Base-by-base conservation (phyloP, 2,329 filamentous ascomycete species). In the Cephalotrichum gorgonifer region DNA sequence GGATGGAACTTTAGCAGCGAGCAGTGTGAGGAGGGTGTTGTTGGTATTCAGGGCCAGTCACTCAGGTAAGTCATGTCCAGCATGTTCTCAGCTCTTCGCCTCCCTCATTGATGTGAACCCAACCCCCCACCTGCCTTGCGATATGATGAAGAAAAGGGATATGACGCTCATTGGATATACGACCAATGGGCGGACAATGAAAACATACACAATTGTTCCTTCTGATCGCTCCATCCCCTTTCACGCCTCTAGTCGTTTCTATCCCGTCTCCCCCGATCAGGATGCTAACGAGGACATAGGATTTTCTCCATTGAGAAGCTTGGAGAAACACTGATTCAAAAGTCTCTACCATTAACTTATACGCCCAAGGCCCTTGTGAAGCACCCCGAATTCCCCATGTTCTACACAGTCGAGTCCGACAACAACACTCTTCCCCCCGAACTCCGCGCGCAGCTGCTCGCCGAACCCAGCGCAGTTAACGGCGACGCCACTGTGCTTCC, bases 1-100 rank as follows among this genome's bases (percentile, higher is more conserved):
- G 90, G 87, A 3, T 95, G 90, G 85, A 95, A 93, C 58, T 97
- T 98, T 62, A 91, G 87, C 64, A 95, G 90, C 61, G 88, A 95
- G 62, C 87, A 95, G 64, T 95, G 90, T 59, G 82, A 86, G 41
- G 87, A 96, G 67, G 90, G 90, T 50, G 91, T 96, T 74, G 91
- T 96, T 48, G 90, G 89, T 52, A 91, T 96, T 53, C 87, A 94
- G 67, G 88, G 83, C 44, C 86, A 91, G 64, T 93, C 88, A 62
- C 67, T 95, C 56, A 79, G 88, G 89, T 95, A 81, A 65, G 68
- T 69, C 50, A 33, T 30, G n/a, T 26, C 23, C 20, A 15, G 2
- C 33, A 23, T 42, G 17, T 44, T 53, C 49, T 55, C 51, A 53
- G 52, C 14, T 62, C 62, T 64, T 60, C 61, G 58, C 57, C 60